A percentile compares a stretch with the other conserved stretches of the same genome.
These are phyloP conservation scores for Leccinum incarnatum DNA, from an alignment of 768 basidiomycete genomes.

Conservation along the genomic window DNA sequence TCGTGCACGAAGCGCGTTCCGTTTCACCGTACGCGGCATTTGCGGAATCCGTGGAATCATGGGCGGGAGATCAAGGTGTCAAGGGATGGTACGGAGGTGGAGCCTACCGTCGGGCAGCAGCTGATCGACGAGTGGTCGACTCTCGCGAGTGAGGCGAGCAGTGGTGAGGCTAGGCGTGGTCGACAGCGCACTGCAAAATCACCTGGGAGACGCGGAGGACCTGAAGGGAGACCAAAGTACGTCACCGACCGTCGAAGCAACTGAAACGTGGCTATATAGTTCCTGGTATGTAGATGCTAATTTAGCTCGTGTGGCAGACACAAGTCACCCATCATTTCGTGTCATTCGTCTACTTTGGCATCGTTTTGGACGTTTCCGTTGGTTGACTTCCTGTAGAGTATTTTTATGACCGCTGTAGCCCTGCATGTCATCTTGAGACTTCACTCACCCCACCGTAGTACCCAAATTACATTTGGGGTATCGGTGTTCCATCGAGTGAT, in stretches of 20 bases:
- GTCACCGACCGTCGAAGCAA: neutral
- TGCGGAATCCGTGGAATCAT: slow-evolving; percentile 93
- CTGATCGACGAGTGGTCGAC: slow-evolving; percentile 69
- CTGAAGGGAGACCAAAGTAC: neutral
- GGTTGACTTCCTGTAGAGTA: neutral
- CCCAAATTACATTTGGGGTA: too few relatives aligned
- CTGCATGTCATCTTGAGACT: too few relatives aligned
- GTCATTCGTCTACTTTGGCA: neutral
- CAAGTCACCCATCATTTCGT: too few relatives aligned
- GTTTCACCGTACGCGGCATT: slow-evolving; percentile 71
- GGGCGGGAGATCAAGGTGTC: slow-evolving; percentile 80
- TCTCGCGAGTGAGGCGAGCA: slow-evolving; percentile 24
- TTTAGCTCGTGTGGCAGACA: too few relatives aligned
- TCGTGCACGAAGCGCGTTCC: slow-evolving; percentile 65
- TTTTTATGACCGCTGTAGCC: neutral
- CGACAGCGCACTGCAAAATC: slow-evolving; percentile 4
- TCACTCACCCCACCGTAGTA: neutral
- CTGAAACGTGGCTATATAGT: neutral
- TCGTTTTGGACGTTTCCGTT: neutral
- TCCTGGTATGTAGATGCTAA: too few relatives aligned
- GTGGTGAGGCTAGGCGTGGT: neutral
- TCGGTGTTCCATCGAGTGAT: too few relatives aligned
- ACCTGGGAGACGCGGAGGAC: neutral
- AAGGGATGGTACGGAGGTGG: slow-evolving; percentile 89
- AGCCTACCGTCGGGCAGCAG: slow-evolving; percentile 67